phyloP scores from a whole-genome alignment of 2,329 filamentous ascomycete species.

The Diaporthe ilicicola region DNA sequence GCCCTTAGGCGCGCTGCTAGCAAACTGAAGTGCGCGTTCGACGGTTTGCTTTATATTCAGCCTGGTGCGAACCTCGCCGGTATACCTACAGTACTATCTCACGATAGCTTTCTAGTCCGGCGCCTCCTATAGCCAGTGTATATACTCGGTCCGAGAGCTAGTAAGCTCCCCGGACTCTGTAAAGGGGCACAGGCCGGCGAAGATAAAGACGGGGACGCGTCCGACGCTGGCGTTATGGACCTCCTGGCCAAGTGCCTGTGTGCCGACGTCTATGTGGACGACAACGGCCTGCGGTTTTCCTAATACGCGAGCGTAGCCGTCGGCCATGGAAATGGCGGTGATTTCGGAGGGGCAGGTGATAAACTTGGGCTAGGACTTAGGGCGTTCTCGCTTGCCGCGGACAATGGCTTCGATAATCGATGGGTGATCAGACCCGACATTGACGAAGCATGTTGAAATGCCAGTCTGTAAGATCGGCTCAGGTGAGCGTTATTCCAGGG shows the following conservation, averaged over 20 bases:
- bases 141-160: conserved; percentile 51
- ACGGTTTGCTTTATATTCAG: conserved; percentile 90
- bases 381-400: too few species aligned
- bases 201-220: conserved; percentile 66
- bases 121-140: conserved; percentile 54
- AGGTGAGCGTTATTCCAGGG: too few species aligned
- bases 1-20: conserved; percentile 77
- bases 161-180: conserved; percentile 53
- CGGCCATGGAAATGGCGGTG: too few species aligned
- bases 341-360: too few species aligned
- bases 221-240: conserved; percentile 77
- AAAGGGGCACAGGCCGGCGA: conserved; percentile 54
- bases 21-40: conserved; percentile 84
- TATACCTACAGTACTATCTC: conserved; percentile 84
- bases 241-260: conserved; percentile 75
- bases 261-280: conserved; percentile 78
- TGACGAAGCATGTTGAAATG: too few species aligned
- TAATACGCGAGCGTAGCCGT: conserved; percentile 74
- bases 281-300: conserved; percentile 75
- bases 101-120: conserved; percentile 63
- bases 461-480: too few species aligned
- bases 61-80: conserved; percentile 83
- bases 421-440: too few species aligned
- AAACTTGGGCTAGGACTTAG: too few species aligned
- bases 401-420: too few species aligned